Base-by-base conservation (phyloP, 2,329 filamentous ascomycete genomes). In the Pseudogymnoascus sp. region DNA sequence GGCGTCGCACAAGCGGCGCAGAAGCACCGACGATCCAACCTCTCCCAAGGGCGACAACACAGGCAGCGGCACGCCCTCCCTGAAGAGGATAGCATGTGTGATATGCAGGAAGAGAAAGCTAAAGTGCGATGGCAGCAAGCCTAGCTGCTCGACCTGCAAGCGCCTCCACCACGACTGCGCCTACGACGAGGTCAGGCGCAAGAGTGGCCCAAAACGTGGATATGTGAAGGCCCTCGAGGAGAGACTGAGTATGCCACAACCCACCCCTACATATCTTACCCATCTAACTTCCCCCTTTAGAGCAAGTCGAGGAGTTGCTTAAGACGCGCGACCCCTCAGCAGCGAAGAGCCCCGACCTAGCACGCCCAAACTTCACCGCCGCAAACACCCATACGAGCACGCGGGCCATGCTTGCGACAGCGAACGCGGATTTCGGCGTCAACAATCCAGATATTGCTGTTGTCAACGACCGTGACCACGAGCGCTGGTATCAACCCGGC, bases 51-150 rank as follows among this genome's bases (percentile, higher is more conserved):
- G 68, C 33, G 65, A 41, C 58, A 60, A 41, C 58, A 31, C 58
- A 60, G 58, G 58, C 58, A 41, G 19, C 19, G 80, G 75, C 69
- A 80, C 91, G 21, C 87, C 89, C 59, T 90, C 90, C 70, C 87
- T 88, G n/a, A 97, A 97, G 80, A 85, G 93, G 68, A 89, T 97
- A 70, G 94, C 94, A 38, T 99, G 94, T 74, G 90, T 96, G 72
- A 87, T 97, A 66, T 99, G 94, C 73, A 83, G 93, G 70, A 94
- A 92, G 76, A 84, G 93, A 72, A 97, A 97, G 77, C 80, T 97
- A 77, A 81, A 82, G 73, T 89, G 86, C 70, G 86, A 90, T 73
- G 85, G 86, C 19, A 77, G 77, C 49, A 82, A 83, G 66, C 86
- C 86, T n/a, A 83, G 81, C 45, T 89, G 87, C 69, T 83, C 81